Conservation (phyloP, 1,284 basidiomycete genomes). For the Malassezia obtusa region DNA sequence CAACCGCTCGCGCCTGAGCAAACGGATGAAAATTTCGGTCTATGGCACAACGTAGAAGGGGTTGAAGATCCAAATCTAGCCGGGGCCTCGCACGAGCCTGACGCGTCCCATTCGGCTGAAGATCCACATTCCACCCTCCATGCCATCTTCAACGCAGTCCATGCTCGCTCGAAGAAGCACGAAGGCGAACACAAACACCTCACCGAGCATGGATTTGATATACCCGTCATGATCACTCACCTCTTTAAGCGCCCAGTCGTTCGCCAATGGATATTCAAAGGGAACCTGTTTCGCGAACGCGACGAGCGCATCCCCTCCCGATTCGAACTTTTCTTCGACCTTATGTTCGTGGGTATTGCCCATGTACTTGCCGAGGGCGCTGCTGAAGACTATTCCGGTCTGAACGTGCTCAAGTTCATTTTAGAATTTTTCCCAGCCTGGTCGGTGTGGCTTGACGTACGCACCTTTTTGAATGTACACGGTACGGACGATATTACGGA, state of each 20-base stretch:
- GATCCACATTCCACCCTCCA: neutral
- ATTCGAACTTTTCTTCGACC: conserved; percentile 47
- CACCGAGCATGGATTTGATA: conserved; percentile 24
- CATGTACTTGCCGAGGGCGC: conserved; percentile 35
- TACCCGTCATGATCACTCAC: conserved; percentile 35
- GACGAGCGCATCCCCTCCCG: conserved; percentile 38
- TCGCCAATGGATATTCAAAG: conserved; percentile 44
- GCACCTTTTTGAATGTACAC: conserved; percentile 36
- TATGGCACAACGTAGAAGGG: neutral
- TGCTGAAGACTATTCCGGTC: conserved; percentile 19
- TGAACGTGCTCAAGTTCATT: conserved; percentile 43
- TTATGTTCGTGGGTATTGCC: conserved; percentile 41
- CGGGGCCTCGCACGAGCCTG: neutral
- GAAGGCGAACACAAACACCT: conserved; percentile 12
- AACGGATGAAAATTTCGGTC: neutral
- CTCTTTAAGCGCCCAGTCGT: conserved; percentile 44
- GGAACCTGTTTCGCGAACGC: conserved; percentile 39
- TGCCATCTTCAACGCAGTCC: conserved; percentile 8
- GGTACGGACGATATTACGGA: conserved; percentile 46
- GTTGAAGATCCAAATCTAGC: neutral
- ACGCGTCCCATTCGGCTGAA: neutral
- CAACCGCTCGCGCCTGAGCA: too few species aligned
- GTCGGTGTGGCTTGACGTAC: conserved; percentile 37
- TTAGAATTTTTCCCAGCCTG: conserved; percentile 41
- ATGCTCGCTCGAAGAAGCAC: neutral